Base-by-base conservation (phyloP, 768 basidiomycete species). In the Cystoderma amianthinum region DNA sequence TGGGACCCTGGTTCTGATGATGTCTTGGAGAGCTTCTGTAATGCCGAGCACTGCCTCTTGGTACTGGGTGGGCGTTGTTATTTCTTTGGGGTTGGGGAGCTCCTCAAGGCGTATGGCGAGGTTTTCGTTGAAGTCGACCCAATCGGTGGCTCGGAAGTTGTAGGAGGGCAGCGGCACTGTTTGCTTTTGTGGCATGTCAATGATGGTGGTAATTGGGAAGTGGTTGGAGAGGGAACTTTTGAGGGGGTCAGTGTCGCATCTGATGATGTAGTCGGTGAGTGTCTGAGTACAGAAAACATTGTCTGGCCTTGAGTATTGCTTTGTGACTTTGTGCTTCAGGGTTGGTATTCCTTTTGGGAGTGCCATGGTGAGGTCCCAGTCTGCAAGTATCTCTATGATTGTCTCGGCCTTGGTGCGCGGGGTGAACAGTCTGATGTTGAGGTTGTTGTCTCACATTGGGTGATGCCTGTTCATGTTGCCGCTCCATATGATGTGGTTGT, bases 401-500 rank as follows among this genome's bases (percentile, higher is more conserved):
- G 33, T 41, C 11, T 60, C 49, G 1, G 61, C 55, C 0, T 37
- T 42, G 4, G 49, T 36, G 0, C 63, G 39, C 19, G 55, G 23
- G 0, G 62, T 68, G 46, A 71, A 64, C 0, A 74, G 63, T 38
- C 58, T 59, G 10, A 42, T 32, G 37, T 62, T 57, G 16, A 36
- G 21, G 1, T 48, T 38, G 2, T 55, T 48, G 25, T 71, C 67
- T 68, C 69, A 70, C 19, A 59, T 15, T 0, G 61, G 61, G 48
- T 69, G 62, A 42, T 71, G 69, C 10, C 56, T 37, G 42, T 69
- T 69, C 48, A 68, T 69, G 49, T 69, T 59, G 0, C 69, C 62
- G 0, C 48, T 28, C 67, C 63, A 69, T 2, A 68, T 45, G 13
- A 55, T 19, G 19, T 56, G 43, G 15, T 45, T 24, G 7, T 21